Evolutionary conservation across 1,284 basidiomycete genomes (phyloP).

Genomic region (Pseudozyma tsukubaensis): DNA sequence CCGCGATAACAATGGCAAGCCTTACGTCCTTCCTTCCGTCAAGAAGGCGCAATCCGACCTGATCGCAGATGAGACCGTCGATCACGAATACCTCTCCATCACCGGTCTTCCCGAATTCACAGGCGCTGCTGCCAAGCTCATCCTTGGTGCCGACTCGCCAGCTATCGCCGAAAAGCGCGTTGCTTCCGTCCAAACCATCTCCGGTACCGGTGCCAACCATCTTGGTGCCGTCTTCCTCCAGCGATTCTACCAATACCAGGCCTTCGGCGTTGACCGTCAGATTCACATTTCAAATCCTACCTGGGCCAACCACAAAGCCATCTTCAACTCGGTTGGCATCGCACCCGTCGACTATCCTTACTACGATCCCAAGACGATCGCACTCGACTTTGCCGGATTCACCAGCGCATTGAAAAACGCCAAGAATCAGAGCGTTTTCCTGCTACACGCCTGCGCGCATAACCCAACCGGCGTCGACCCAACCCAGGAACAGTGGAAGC

Average conservation of each 20-base stretch:
- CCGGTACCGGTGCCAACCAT: constrained; percentile 95
- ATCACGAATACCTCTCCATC: constrained; percentile 95
- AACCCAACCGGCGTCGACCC: constrained; percentile 95
- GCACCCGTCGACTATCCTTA: constrained; percentile 85
- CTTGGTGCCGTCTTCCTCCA: constrained; percentile 88
- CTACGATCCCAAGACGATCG: constrained; percentile 89
- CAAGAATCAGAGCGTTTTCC: constrained; percentile 81
- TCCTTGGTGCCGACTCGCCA: constrained; percentile 80
- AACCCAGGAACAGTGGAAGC: constrained; percentile 86
- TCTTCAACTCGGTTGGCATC: constrained; percentile 86
- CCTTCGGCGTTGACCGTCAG: constrained; percentile 69
- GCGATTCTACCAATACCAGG: constrained; percentile 77
- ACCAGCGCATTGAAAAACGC: constrained; percentile 74
- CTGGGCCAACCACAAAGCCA: constrained; percentile 93
- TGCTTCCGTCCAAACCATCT: constrained; percentile 76
- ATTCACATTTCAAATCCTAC: constrained; percentile 90
- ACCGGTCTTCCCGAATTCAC: constrained; percentile 87
- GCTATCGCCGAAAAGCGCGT: constrained; percentile 76
- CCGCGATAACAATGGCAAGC: constrained; percentile 70
- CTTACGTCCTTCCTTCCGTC: constrained; percentile 71
- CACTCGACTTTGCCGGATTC: constrained; percentile 84
- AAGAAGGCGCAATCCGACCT: constrained; percentile 78
- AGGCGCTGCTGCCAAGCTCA: constrained; percentile 80
- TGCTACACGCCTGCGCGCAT: constrained; percentile 93
- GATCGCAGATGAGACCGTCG: constrained; percentile 78